Percentiles rank a stretch among this genome's conserved stretches.
These are phyloP conservation scores for Flaveria bidentis DNA, from an alignment of 129 eudicot genomes.

Conservation along the genomic window DNA sequence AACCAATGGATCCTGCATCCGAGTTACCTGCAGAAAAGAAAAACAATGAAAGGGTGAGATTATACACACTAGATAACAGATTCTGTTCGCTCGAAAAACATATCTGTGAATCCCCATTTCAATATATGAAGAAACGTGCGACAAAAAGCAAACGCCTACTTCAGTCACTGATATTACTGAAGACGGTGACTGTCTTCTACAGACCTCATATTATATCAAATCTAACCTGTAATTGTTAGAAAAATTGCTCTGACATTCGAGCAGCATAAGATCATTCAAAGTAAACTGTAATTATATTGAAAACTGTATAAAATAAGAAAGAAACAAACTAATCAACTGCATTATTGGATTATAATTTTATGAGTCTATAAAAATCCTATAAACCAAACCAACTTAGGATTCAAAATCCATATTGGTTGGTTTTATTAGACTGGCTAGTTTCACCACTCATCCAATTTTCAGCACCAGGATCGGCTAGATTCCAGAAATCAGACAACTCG, in stretches of 20 bases:
- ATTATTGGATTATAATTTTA: slow-evolving; percentile 28
- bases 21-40: slow-evolving; percentile 24
- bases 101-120: neutral
- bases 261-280: neutral
- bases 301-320: slow-evolving; percentile 26
- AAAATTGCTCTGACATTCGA: neutral
- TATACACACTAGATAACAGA: neutral
- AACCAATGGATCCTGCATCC: slow-evolving; percentile 19
- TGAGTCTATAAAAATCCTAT: slow-evolving; percentile 20
- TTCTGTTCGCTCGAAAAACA: neutral
- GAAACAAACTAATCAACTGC: slow-evolving; percentile 27
- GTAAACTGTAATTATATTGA: slow-evolving; percentile 17
- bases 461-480: slow-evolving; percentile 46
- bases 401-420: slow-evolving; percentile 45
- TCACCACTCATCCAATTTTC: slow-evolving; percentile 54
- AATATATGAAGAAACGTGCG: neutral
- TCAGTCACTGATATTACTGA: neutral
- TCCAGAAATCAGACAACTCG: slow-evolving; percentile 66
- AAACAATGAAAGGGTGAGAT: slow-evolving; percentile 13
- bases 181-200: neutral
- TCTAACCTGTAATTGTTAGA: neutral
- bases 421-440: slow-evolving; percentile 28
- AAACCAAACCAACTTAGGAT: slow-evolving; percentile 32
- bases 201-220: neutral
- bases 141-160: neutral